Evolutionary conservation across 352 stramenopile genomes (phyloP).

Genomic region (Globisporangium middletonii): DNA sequence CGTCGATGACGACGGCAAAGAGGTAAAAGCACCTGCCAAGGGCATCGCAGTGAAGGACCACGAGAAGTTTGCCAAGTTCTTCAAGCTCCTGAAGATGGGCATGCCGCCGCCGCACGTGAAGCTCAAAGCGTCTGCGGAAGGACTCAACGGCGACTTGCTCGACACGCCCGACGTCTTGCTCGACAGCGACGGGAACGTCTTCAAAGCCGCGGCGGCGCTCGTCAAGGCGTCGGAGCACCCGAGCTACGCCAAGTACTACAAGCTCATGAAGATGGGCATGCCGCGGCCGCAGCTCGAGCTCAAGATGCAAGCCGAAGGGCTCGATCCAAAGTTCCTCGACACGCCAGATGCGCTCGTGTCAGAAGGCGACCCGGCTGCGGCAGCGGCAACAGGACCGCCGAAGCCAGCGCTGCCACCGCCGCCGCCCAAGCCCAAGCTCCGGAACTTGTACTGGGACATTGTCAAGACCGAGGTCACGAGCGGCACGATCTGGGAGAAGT

Average conservation of each 20-base stretch:
- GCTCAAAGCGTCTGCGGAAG: conserved; percentile 67
- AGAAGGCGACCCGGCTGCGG: conserved; percentile 22
- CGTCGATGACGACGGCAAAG: conserved; percentile 53
- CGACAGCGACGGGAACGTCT: conserved; percentile 35
- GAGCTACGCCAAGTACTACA: conserved; percentile 93
- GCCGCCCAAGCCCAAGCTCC: conserved; percentile 72
- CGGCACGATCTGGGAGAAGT: conserved; percentile 76
- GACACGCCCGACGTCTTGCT: conserved; percentile 57
- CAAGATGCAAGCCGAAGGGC: conserved; percentile 57
- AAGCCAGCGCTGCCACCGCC: conserved; percentile 29
- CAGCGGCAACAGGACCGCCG: conserved; percentile 14
- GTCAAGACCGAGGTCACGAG: conserved; percentile 47
- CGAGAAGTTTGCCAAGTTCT: conserved; percentile 91
- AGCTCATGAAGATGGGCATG: conserved; percentile 88
- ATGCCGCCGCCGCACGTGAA: conserved; percentile 86
- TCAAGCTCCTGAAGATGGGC: conserved; percentile 90
- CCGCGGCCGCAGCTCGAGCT: conserved; percentile 85
- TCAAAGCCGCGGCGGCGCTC: conserved; percentile 16
- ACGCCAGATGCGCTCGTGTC: conserved; percentile 67
- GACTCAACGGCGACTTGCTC: conserved; percentile 41
- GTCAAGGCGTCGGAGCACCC: conserved; percentile 79
- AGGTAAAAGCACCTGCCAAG: conserved; percentile 13
- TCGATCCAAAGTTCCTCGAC: conserved; percentile 89
- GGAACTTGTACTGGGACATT: conserved; percentile 81
- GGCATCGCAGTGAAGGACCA: conserved; percentile 76